Evolutionary conservation across 1,284 basidiomycete genomes (phyloP), one percentile per base, ranked within the genome.

Genomic region (Pascua sp.): DNA sequence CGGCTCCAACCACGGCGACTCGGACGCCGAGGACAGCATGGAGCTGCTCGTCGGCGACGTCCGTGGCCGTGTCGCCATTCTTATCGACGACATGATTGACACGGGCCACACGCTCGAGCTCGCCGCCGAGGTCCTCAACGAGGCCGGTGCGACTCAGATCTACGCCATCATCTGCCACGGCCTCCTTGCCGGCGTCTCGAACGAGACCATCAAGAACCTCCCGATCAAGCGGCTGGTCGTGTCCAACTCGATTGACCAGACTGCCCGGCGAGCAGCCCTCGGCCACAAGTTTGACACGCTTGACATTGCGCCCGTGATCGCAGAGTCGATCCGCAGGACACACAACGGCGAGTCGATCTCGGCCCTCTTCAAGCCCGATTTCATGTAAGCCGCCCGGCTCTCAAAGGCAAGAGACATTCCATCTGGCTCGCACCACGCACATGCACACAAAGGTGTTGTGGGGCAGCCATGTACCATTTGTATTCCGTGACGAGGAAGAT

Each of bases 61-160:
- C 60, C 84, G 83, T 67, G 92, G 89, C 78, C 94, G 94, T 81
- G 89, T 88, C 51, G 93, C 91, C 37, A 95, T 98, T 69, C 81
- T 98, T 49, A 88, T 98, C 37, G 95, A 98, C 76, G 95, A 98
- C 74, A 98, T 98, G 92, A 88, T 97, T 71, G 96, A 98, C 76
- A 93, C 91, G 7, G 95, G 94, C 2, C 83, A 83, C 59, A 98
- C 96, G 2, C 83, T 98, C 24, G 80, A 85, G 11, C 80, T 97
- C 15, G 95, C 95, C 36, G 89, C 87, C 11, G 86, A 86, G 53
- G 90, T 92, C 4, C 80, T 98, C 60, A 82, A 86, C 58, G 90
- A 94, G 64, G 89, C 89, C 56, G 95, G 96, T 38, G 95, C 93
- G 2, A 87, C 84, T 69, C 84, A 86, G 42, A 86, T 97, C 16